Base-by-base conservation (phyloP, 2,329 filamentous ascomycete species). In the Helicocarpus griseus region DNA sequence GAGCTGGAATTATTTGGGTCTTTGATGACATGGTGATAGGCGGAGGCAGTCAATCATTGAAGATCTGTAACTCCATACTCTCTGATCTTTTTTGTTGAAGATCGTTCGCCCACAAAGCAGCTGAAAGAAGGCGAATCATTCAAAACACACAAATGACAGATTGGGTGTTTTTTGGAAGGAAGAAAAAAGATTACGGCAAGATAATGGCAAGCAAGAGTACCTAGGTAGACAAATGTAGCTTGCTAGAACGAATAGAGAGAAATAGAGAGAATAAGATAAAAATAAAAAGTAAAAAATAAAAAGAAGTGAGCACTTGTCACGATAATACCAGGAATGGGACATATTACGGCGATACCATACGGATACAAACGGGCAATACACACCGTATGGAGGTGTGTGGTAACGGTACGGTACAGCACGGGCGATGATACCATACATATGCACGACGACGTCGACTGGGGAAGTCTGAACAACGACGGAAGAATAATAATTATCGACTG, bases 401-500 rank as follows among this genome's bases (percentile, higher is more conserved):
- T 47, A 47, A 22, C 19, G 44, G 8, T n/a, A 39, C 17, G 36
- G 44, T 47, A 47, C 44, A 13, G 44, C 22, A 35, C 44, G 26
- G n/a, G 8, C 41, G 5, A 26, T 2, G 22, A 41, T 24, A 41
- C 39, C 39, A 13, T 41, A 41, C 39, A 41, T 24, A 38, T 47
- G 44, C 44, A 47, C 44, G 29, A 35, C 44, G 44, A 49, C 47
- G 35, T 49, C 22, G 17, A 21, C 47, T 22, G 19, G 26, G 26
- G 33, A 11, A 49, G 22, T 8, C 41, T 17, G 22, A 44, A 49
- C n/a, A n/a, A n/a, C n/a, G n/a, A n/a, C n/a, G n/a, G n/a, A n/a
- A n/a, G n/a, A n/a, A n/a, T n/a, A n/a, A n/a, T n/a, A n/a, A n/a
- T n/a, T n/a, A n/a, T n/a, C n/a, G n/a, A 33, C 22, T 31, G 17